Base-by-base conservation (phyloP, 768 basidiomycete genomes). In the Mycena venus region DNA sequence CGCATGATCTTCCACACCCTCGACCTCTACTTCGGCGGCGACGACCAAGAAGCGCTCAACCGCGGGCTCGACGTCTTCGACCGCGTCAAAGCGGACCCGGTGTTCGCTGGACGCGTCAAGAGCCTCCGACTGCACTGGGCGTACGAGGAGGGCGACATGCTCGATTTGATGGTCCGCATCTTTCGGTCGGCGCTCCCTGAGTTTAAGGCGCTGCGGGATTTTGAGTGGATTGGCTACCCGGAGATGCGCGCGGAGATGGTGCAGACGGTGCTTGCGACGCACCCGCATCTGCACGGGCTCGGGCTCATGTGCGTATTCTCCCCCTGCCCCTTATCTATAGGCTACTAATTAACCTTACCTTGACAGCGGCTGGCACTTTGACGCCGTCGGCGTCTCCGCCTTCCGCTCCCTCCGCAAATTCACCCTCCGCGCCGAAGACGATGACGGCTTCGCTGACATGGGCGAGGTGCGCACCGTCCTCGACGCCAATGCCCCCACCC, bases 171-270 rank as follows among this genome's bases (percentile, higher is more conserved):
- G 88, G 82, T 86, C 27, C 85, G 91, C 19, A 89, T 92, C 55
- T 91, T 93, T 81, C 88, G 88, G 68, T 90, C 88, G 11, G 88
- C 91, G 2, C 84, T 94, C 17, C 91, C 91, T 1, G 90, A 90
- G 51, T 93, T 93, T 82, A 91, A 84, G 70, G 87, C 88, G 10
- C 83, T 93, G 14, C 79, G 84, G 15, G 91, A 92, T 73, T 92
- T 93, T 77, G 92, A 93, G 81, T 93, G 92, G 92, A 93, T 93
- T n/a, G 92, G 92, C 7, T 93, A 93, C 77, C 92, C 92, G 1
- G 92, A 93, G 78, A 84, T 93, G 82, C 86, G 90, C 12, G 90
- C 86, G n/a, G 91, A 93, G 64, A 90, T 91, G 87, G 91, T 93
- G 0, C 87, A 91, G 76, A 87, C 86, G 11, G 84, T 93, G 6